Evolutionary conservation across 2,329 filamentous ascomycete genomes (phyloP).

Genomic region (Aspergillus cejpii): DNA sequence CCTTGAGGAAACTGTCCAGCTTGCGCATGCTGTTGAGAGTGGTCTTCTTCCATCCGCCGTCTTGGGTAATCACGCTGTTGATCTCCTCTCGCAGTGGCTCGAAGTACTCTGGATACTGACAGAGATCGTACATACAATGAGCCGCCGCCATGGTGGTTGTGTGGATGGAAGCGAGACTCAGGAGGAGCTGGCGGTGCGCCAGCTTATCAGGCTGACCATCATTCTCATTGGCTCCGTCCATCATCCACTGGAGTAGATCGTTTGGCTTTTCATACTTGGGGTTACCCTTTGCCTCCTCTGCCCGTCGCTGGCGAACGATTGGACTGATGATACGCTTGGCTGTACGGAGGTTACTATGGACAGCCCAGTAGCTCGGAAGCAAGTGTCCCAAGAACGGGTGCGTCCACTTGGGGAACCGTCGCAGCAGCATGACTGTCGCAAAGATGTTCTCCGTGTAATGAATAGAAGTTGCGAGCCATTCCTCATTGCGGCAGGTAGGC

Average conservation of each 20-base stretch:
- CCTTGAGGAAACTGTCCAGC: slow-evolving; percentile 22
- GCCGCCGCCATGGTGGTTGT: slow-evolving; percentile 11
- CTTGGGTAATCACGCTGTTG: slow-evolving; percentile 5
- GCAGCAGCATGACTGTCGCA: slow-evolving; percentile 2
- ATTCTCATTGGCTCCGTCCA: slow-evolving; percentile 20
- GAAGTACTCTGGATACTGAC: slow-evolving; percentile 15
- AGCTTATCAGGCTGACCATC: slow-evolving; percentile 8
- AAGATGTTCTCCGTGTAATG: slow-evolving; percentile 11
- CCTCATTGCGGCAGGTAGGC: slow-evolving; percentile 8
- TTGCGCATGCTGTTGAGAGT: slow-evolving; percentile 10
- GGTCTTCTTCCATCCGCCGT: slow-evolving; percentile 12
- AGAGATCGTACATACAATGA: slow-evolving; percentile 17
- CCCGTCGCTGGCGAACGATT: slow-evolving; percentile 2
- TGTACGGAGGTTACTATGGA: background rate
- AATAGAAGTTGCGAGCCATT: slow-evolving; percentile 11
- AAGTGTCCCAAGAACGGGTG: slow-evolving; percentile 2
- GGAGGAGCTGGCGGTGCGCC: slow-evolving; percentile 11
- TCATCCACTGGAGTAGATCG: slow-evolving; percentile 36
- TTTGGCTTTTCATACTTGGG: slow-evolving; percentile 28
- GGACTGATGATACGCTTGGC: slow-evolving; percentile 5
- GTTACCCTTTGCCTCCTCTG: background rate
- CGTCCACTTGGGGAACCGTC: background rate
- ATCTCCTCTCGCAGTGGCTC: slow-evolving; percentile 18
- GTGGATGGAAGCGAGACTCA: slow-evolving; percentile 13
- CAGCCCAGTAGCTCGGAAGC: background rate